Evolutionary conservation across 495 filamentous ascomycete genomes (phyloP).

Genomic region (Podospora comata): DNA sequence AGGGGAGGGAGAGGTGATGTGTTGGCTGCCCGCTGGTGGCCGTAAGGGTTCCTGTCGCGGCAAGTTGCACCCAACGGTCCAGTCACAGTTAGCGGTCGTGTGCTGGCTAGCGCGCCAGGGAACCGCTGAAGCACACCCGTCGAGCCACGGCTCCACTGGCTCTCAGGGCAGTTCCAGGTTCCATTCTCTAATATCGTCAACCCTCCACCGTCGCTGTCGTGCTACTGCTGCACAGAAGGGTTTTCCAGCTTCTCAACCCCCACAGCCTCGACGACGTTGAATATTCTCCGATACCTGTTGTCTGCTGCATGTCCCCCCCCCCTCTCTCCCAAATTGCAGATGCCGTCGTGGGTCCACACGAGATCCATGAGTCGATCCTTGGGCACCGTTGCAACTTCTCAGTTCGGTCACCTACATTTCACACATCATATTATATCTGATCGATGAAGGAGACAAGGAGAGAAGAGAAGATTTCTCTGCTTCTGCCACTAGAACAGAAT

Average conservation of each 20-base stretch:
- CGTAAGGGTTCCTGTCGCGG: neutral
- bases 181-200: too few species aligned
- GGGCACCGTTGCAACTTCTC: slow-evolving; percentile 6
- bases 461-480: neutral
- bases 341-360: neutral
- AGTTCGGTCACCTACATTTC: neutral
- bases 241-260: neutral
- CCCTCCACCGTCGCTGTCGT: too few species aligned
- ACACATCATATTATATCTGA: neutral
- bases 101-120: slow-evolving; percentile 9
- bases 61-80: neutral
- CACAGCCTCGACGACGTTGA: neutral
- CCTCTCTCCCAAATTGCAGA: neutral
- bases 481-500: neutral
- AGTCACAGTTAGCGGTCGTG: neutral
- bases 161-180: too few species aligned
- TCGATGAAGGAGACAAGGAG: too few species aligned
- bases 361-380: neutral
- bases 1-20: neutral
- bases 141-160: slow-evolving; percentile 2
- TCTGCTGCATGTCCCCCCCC: neutral
- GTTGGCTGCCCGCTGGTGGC: neutral
- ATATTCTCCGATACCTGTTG: neutral
- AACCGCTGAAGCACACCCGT: neutral
- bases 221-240: neutral